Base-by-base conservation (phyloP, 1,284 basidiomycete genomes). In the Microbotryomycetes sp. region DNA sequence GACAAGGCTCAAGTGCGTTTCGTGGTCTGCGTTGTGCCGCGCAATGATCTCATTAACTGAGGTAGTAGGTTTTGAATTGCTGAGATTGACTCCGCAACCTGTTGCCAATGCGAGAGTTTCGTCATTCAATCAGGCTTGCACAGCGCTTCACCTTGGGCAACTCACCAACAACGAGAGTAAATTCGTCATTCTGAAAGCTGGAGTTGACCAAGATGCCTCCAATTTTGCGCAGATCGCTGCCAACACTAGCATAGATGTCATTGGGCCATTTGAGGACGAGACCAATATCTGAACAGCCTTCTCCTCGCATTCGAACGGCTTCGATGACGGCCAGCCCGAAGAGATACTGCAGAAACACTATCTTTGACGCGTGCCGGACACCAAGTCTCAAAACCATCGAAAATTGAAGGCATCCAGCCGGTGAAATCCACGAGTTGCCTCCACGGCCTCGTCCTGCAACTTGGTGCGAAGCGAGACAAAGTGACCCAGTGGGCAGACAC, bases 261-360 rank as follows among this genome's bases (percentile, higher is more conserved):
- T 98, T 98, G 14, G 94, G 94, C 96, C 96, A 99, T 76, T 98
- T 99, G 58, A 98, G 80, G 52, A 85, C 82, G 4, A 94, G 82
- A 4, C 79, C 80, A 0, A 82, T 70, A 15, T 80, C 77, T 15
- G 77, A 79, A 60, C 58, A 70, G 1, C 70, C 71, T 1, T 59
- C 56, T 1, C 26, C 6, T 31, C 28, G 47, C 3, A 29, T 25
- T 1, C 83, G 78, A 66, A 88, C 86, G 0, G 90, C 92, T 70
- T 93, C 87, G 3, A 86, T 84, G n/a, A 97, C 86, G 0, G 93
- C 90, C 30, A 98, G 78, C 0, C 87, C 89, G 62, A 88, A 88
- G 0, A 99, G 81, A 74, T 98, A 98, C 73, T 99, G 96, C n/a
- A 94, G 78, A 72, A 99, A 96, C 16, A 97, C 91, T 48, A 97